Percentiles rank a stretch among this genome's conserved stretches.
These are phyloP conservation scores for Talaromyces liani DNA, from an alignment of 495 filamentous ascomycete species.

Conservation along the genomic window DNA sequence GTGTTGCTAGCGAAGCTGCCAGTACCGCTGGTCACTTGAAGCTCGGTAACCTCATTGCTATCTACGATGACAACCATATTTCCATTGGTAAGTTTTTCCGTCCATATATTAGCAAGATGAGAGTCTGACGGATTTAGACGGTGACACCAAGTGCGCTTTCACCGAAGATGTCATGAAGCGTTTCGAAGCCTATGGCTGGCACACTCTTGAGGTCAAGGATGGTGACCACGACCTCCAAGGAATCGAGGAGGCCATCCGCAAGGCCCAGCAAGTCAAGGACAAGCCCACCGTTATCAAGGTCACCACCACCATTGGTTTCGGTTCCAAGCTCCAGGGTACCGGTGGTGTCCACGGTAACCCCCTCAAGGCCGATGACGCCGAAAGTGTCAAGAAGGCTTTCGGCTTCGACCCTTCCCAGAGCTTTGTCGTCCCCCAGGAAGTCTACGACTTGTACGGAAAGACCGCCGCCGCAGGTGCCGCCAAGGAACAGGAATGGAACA, in stretches of 20 bases:
- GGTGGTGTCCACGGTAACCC: slow-evolving; percentile 92
- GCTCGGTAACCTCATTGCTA: slow-evolving; percentile 90
- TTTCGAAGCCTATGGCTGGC: slow-evolving; percentile 98
- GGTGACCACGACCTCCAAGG: slow-evolving; percentile 83
- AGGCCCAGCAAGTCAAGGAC: slow-evolving; percentile 79
- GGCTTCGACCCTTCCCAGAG: slow-evolving; percentile 92
- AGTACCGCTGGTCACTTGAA: slow-evolving; percentile 93
- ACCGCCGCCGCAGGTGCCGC: slow-evolving; percentile 78
- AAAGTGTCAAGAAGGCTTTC: slow-evolving; percentile 85
- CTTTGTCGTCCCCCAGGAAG: slow-evolving; percentile 90
- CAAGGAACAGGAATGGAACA: slow-evolving; percentile 90
- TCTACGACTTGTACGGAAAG: slow-evolving; percentile 86
- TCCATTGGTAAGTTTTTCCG: slow-evolving; percentile 57
- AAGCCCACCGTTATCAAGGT: slow-evolving; percentile 98
- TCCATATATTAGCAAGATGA: slow-evolving; percentile 1
- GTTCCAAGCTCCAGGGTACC: slow-evolving; percentile 88
- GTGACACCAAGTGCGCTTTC: slow-evolving; percentile 90
- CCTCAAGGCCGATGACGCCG: slow-evolving; percentile 87
- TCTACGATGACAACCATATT: slow-evolving; percentile 99
- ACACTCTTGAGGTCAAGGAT: slow-evolving; percentile 75
- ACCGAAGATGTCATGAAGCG: slow-evolving; percentile 95
- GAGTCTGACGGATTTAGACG: slow-evolving; percentile 52
- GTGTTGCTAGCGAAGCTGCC: slow-evolving; percentile 87
- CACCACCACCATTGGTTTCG: slow-evolving; percentile 95
- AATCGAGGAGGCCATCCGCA: slow-evolving; percentile 83